Percentiles rank a stretch among this genome's conserved stretches.
These are phyloP conservation scores for Tulasnella sp. DNA, from an alignment of 768 basidiomycete species.

Conservation along the genomic window DNA sequence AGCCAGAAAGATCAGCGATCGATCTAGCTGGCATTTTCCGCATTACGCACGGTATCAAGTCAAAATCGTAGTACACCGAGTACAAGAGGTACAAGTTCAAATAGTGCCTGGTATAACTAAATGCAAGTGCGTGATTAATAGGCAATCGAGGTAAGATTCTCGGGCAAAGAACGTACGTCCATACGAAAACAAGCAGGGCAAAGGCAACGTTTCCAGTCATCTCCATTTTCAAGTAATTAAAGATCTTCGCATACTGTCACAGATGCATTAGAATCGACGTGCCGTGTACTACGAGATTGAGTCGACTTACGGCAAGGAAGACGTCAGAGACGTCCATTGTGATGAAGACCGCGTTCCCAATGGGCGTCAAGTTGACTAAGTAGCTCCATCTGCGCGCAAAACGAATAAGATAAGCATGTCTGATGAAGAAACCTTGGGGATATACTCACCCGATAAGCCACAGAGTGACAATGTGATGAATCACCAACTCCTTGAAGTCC, in stretches of 20 bases:
- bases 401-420: not conserved
- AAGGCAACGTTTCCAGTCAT: not conserved
- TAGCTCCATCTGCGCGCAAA: constrained; percentile 63
- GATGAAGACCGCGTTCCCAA: constrained; percentile 85
- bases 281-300: no score
- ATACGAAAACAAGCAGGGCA: not conserved
- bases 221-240: constrained; percentile 9
- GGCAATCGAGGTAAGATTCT: not conserved
- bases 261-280: no score
- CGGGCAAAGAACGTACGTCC: not conserved
- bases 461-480: constrained; percentile 86
- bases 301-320: constrained; percentile 33
- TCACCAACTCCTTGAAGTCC: constrained; percentile 78
- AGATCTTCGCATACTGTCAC: not conserved
- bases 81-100: not conserved
- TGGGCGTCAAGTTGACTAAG: constrained; percentile 63
- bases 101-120: constrained; percentile 4
- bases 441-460: constrained; percentile 76
- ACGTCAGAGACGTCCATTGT: constrained; percentile 70
- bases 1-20: not conserved
- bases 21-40: no score
- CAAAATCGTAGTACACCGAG: not conserved
- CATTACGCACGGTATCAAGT: not conserved
- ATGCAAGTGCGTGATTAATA: not conserved
- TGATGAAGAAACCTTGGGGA: not conserved